Percentiles rank a stretch among this genome's conserved stretches.
phyloP scores from a whole-genome alignment of 805 yeast species.

The Yarrowia divulgata region DNA sequence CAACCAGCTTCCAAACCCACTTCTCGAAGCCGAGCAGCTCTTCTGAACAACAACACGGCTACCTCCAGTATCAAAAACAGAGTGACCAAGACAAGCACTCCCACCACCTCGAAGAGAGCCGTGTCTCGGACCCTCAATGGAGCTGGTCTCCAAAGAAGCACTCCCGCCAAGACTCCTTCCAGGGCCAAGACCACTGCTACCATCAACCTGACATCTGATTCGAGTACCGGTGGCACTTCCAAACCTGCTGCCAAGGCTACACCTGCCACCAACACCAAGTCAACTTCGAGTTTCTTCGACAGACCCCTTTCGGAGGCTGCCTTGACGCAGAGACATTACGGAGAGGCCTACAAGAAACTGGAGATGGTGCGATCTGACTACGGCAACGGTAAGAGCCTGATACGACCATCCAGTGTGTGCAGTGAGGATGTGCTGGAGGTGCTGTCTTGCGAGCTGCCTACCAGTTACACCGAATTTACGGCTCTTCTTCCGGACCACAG shows the following conservation, averaged over 20 bases:
- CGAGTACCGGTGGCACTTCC: not conserved
- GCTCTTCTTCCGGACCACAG: conserved; percentile 15
- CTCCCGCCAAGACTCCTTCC: conserved; percentile 1
- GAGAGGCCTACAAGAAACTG: not conserved
- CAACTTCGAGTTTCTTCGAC: conserved; percentile 14
- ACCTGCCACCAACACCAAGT: conserved; percentile 4
- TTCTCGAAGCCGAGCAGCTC: conserved; percentile 21
- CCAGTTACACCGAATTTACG: not conserved
- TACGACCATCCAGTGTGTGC: conserved; percentile 5
- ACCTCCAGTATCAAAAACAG: conserved; percentile 7
- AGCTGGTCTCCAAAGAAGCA: not conserved
- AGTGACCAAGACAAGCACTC: conserved; percentile 3
- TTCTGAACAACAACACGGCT: not conserved
- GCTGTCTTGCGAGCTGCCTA: conserved; percentile 3
- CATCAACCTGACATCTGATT: conserved; percentile 6
- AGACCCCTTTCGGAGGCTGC: not conserved
- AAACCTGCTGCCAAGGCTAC: not conserved
- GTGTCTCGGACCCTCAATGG: conserved; percentile 3
- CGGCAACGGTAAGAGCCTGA: not conserved
- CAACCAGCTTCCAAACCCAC: conserved; percentile 10
- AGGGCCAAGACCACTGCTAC: conserved; percentile 2
- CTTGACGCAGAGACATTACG: not conserved
- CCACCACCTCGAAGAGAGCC: not conserved
- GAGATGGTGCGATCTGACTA: conserved; percentile 17
- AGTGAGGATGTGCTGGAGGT: conserved; percentile 22